phyloP scores from a whole-genome alignment of 73 alveolate genomes.

The Paramecium pentaurelia region DNA sequence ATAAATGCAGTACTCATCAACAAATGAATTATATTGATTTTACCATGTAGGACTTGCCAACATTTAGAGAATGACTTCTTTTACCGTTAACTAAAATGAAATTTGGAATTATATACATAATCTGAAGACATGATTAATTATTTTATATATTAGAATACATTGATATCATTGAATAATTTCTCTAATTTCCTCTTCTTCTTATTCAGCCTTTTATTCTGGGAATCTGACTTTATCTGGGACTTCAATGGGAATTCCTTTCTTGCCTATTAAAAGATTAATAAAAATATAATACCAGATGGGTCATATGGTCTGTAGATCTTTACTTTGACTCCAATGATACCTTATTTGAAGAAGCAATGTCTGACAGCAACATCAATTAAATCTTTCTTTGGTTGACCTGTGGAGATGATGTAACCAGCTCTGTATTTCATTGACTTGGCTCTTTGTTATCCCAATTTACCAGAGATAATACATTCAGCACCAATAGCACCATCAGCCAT shows the following conservation, averaged over 20 bases:
- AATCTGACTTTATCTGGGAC: conserved; percentile 30
- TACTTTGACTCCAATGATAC: conserved; percentile 92
- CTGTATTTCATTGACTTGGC: conserved; percentile 91
- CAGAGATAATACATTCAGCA: conserved; percentile 90
- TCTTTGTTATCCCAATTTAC: conserved; percentile 92
- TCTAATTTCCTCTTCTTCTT: conserved; percentile 8
- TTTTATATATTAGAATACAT: not conserved
- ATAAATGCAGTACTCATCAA: conserved; percentile 25
- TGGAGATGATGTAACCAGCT: conserved; percentile 87
- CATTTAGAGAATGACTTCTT: not conserved
- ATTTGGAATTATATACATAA: not conserved
- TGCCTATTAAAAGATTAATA: not conserved
- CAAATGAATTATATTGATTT: not conserved
- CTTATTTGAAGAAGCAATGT: conserved; percentile 92
- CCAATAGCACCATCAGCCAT: conserved; percentile 79
- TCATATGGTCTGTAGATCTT: conserved; percentile 71
- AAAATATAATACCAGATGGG: conserved; percentile 31
- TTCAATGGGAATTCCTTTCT: conserved; percentile 12
- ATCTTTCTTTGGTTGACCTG: conserved; percentile 90
- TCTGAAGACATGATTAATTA: conserved; percentile 21
- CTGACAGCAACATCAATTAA: conserved; percentile 88
- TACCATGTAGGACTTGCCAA: conserved; percentile 8
- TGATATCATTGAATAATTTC: not conserved
- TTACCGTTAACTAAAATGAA: not conserved
- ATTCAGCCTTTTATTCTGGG: not conserved